Percentiles rank a stretch among this genome's conserved stretches.
Evolutionary conservation across 345 rosid species (phyloP).

Genomic region (Dipteronia sinensis): DNA sequence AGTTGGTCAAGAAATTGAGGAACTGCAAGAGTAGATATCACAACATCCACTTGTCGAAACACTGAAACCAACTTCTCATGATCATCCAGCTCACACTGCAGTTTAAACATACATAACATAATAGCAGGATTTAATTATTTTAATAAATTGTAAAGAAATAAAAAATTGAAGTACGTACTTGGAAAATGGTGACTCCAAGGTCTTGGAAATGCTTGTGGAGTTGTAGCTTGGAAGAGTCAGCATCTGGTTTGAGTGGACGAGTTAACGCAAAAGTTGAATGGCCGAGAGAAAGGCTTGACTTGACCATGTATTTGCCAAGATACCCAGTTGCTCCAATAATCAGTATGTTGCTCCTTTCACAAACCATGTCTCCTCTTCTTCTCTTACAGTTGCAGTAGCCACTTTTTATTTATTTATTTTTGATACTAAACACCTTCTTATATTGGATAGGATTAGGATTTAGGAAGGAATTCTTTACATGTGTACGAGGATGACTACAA

Average conservation of each 20-base stretch:
- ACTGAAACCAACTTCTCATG: constrained; percentile 35
- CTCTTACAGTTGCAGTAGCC: not conserved
- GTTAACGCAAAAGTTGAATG: constrained; percentile 32
- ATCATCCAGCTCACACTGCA: constrained; percentile 25
- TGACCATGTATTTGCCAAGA: constrained; percentile 36
- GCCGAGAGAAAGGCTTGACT: constrained; percentile 32
- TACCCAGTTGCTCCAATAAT: constrained; percentile 40
- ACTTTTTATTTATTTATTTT: too few relatives aligned
- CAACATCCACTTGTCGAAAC: constrained; percentile 39
- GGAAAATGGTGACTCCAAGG: constrained; percentile 34
- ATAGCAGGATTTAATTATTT: too few relatives aligned
- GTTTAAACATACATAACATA: too few relatives aligned
- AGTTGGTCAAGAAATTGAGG: constrained; percentile 42
- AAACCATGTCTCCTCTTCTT: not conserved
- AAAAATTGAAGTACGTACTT: constrained; percentile 14
- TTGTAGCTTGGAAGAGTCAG: constrained; percentile 23
- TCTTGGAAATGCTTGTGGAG: constrained; percentile 27
- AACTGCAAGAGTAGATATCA: constrained; percentile 40
- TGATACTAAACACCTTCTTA: too few relatives aligned
- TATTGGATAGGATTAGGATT: too few relatives aligned
- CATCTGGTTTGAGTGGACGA: constrained; percentile 22
- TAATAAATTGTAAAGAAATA: too few relatives aligned
- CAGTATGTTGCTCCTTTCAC: constrained; percentile 27
- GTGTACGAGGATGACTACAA: too few relatives aligned
- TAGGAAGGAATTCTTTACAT: too few relatives aligned